Conservation (phyloP, 768 basidiomycete genomes). For the Rhodotorula toruloides region DNA sequence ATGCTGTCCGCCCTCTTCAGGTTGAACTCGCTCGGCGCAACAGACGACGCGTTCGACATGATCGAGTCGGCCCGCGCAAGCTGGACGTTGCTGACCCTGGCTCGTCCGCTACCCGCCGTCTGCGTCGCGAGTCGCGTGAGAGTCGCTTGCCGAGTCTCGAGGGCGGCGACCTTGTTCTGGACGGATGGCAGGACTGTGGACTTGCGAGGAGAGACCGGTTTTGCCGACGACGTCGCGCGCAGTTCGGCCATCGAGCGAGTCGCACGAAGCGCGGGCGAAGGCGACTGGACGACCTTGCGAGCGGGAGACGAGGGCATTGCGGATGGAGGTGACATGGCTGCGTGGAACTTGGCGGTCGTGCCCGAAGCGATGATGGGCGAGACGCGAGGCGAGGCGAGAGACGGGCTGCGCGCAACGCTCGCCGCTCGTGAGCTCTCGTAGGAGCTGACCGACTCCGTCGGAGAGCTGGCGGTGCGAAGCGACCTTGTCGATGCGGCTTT, state of each 20-base stretch:
- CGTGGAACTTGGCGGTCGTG: not conserved
- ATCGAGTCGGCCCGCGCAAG: constrained; percentile 28
- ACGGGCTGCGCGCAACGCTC: not conserved
- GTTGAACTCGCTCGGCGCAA: constrained; percentile 26
- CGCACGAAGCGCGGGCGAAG: constrained; percentile 17
- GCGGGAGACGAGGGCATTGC: constrained; percentile 1
- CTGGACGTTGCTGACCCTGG: not conserved
- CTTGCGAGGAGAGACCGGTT: constrained; percentile 16
- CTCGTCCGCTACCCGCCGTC: constrained; percentile 14
- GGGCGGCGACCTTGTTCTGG: constrained; percentile 43
- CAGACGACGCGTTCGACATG: constrained; percentile 5
- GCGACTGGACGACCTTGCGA: constrained; percentile 14
- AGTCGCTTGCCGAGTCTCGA: constrained; percentile 45
- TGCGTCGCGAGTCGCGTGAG: constrained; percentile 43
- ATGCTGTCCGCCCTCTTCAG: constrained; percentile 24
- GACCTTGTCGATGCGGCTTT: constrained; percentile 15
- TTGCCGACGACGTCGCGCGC: not conserved
- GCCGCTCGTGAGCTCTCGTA: not conserved
- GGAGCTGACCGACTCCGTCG: not conserved
- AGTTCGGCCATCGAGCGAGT: constrained; percentile 31
- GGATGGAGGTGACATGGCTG: not conserved
- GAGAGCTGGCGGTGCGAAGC: constrained; percentile 15
- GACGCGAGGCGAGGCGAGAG: constrained; percentile 11
- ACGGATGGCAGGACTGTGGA: constrained; percentile 41
- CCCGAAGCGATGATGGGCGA: constrained; percentile 13